These are phyloP conservation scores for Nicotiana tabacum DNA, from an alignment of 257 asterid genomes.

Conservation along the genomic window DNA sequence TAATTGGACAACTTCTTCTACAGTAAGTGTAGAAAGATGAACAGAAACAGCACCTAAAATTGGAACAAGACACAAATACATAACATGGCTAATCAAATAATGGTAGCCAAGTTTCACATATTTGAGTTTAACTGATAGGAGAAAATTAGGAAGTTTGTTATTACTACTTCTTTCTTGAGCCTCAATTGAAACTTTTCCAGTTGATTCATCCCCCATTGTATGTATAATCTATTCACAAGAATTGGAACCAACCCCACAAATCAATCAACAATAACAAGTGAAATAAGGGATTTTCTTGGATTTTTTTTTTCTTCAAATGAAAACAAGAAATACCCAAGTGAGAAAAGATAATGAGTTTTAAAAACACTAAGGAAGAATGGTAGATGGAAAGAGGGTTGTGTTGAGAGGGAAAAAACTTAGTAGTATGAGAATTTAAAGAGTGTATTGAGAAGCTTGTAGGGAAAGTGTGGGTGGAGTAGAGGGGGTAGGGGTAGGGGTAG, in stretches of 20 bases:
- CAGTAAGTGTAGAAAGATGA: constrained; percentile 34
- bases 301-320: neutral
- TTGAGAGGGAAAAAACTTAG: constrained; percentile 13
- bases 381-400: neutral
- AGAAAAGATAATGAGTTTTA: neutral
- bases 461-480: neutral
- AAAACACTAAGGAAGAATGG: neutral
- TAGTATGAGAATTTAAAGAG: constrained; percentile 41
- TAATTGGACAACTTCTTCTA: constrained; percentile 25
- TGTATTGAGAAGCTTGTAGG: neutral
- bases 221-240: neutral
- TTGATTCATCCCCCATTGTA: constrained; percentile 33
- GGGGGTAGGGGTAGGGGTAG: neutral
- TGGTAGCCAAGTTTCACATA: constrained; percentile 70
- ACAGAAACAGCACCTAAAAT: constrained; percentile 25
- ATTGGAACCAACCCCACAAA: neutral
- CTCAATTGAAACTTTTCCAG: constrained; percentile 32
- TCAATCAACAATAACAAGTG: neutral
- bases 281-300: neutral
- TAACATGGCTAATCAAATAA: constrained; percentile 43
- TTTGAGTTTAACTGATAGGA: constrained; percentile 43
- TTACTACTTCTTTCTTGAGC: neutral
- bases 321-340: neutral
- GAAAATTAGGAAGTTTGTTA: constrained; percentile 50
- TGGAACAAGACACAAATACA: constrained; percentile 45